Percentiles rank a stretch among this genome's conserved stretches.
Conservation (phyloP, 495 filamentous ascomycete genomes). For the Lentithecium fluviatile region DNA sequence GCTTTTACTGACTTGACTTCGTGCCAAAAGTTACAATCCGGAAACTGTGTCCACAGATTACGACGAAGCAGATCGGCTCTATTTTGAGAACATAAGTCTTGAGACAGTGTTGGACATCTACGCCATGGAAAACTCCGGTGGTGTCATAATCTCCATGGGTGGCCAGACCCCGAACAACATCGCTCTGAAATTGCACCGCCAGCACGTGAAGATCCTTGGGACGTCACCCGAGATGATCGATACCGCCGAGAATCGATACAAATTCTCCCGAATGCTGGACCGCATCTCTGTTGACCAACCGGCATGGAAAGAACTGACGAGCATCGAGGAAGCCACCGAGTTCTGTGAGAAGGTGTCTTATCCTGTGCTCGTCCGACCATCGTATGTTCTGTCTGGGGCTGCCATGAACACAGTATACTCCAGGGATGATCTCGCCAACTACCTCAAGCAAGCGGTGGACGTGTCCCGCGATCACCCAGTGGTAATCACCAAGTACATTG, state of each 20-base stretch:
- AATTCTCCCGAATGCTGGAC: constrained; percentile 97
- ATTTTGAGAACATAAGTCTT: constrained; percentile 96
- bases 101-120: constrained; percentile 96
- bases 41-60: constrained; percentile 96
- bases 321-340: constrained; percentile 75
- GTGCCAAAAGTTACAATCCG: too few relatives aligned
- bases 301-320: constrained; percentile 95
- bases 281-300: constrained; percentile 94
- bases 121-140: constrained; percentile 78
- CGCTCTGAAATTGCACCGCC: constrained; percentile 79
- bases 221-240: constrained; percentile 99
- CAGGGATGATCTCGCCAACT: constrained; percentile 82
- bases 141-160: constrained; percentile 97
- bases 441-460: constrained; percentile 82
- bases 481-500: constrained; percentile 99
- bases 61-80: constrained; percentile 91
- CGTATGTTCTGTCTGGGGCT: constrained; percentile 96
- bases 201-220: constrained; percentile 88
- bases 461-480: constrained; percentile 97
- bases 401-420: constrained; percentile 99
- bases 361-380: constrained; percentile 90
- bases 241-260: constrained; percentile 93
- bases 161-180: constrained; percentile 99
- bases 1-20: too few relatives aligned
- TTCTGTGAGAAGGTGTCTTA: constrained; percentile 90